These are phyloP conservation scores for Blastomyces gilchristii DNA, from an alignment of 2,329 filamentous ascomycete species.

Conservation along the genomic window DNA sequence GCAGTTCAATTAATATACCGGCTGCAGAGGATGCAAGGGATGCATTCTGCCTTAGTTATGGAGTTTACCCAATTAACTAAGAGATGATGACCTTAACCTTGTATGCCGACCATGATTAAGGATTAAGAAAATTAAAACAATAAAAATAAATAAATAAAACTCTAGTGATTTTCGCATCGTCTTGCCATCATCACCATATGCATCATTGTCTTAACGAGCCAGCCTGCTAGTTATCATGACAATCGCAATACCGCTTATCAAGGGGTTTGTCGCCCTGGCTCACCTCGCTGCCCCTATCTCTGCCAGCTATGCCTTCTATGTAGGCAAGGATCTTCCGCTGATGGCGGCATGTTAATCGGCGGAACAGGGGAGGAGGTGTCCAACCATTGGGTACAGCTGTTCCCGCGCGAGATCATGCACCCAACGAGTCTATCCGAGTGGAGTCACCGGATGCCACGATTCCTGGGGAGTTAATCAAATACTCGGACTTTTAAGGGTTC, in stretches of 20 bases:
- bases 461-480: constrained; percentile 15
- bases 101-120: not conserved
- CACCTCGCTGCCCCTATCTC: not conserved
- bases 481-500: constrained; percentile 32
- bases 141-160: too few species aligned
- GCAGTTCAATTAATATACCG: not conserved
- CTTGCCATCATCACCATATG: not conserved
- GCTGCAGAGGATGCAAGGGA: not conserved
- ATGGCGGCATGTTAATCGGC: constrained; percentile 37
- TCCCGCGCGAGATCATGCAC: constrained; percentile 33
- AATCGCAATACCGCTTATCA: not conserved
- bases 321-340: constrained; percentile 37
- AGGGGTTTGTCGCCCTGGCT: not conserved
- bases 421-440: constrained; percentile 37
- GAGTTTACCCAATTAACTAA: not conserved
- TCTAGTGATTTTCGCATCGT: not conserved
- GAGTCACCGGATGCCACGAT: constrained; percentile 34
- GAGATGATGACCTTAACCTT: not conserved
- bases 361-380: constrained; percentile 42
- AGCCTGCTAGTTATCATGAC: not conserved
- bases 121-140: too few species aligned
- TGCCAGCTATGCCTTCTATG: constrained; percentile 42
- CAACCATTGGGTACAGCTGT: constrained; percentile 40
- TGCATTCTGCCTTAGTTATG: not conserved
- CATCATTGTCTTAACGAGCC: not conserved